A percentile compares a stretch with the other conserved stretches of the same genome.
Conservation (phyloP, 2,329 filamentous ascomycete genomes). For the Laburnicola sp. region DNA sequence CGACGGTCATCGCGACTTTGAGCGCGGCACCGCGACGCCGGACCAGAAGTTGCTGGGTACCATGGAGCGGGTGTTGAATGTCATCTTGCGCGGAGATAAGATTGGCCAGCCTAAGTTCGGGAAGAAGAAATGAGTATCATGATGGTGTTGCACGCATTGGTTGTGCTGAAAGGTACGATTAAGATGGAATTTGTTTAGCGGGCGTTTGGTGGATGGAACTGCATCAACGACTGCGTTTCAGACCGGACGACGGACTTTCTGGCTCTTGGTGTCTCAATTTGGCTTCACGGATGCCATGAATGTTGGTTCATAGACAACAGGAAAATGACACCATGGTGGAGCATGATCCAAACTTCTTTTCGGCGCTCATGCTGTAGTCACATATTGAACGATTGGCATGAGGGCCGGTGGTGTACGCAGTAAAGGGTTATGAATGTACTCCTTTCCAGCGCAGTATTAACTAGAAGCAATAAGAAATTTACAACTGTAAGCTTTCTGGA, state of each 20-base stretch:
- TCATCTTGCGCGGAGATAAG: conserved; percentile 82
- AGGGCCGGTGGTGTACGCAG: too few species aligned
- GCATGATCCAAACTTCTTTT: neutral
- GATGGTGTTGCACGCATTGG: neutral
- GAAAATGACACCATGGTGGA: conserved; percentile 5
- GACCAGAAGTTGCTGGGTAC: conserved; percentile 79
- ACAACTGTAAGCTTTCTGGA: too few species aligned
- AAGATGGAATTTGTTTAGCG: conserved; percentile 2
- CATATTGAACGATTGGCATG: neutral
- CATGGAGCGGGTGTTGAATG: conserved; percentile 84
- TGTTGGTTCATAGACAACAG: neutral
- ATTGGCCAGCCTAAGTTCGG: conserved; percentile 82
- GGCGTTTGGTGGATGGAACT: conserved; percentile 6
- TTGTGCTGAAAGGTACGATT: neutral
- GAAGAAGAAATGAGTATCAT: conserved; percentile 59
- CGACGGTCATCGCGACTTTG: conserved; percentile 78
- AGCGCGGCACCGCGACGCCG: conserved; percentile 74
- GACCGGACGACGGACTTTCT: conserved; percentile 3
- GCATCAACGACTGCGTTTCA: neutral
- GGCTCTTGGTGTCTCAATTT: neutral
- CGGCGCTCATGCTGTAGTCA: too few species aligned
- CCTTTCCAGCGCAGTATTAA: too few species aligned
- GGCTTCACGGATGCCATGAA: neutral
- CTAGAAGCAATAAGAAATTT: too few species aligned
- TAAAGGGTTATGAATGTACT: too few species aligned